These are phyloP conservation scores for Pleurostoma richardsiae DNA, from an alignment of 2,329 filamentous ascomycete genomes.

Conservation along the genomic window DNA sequence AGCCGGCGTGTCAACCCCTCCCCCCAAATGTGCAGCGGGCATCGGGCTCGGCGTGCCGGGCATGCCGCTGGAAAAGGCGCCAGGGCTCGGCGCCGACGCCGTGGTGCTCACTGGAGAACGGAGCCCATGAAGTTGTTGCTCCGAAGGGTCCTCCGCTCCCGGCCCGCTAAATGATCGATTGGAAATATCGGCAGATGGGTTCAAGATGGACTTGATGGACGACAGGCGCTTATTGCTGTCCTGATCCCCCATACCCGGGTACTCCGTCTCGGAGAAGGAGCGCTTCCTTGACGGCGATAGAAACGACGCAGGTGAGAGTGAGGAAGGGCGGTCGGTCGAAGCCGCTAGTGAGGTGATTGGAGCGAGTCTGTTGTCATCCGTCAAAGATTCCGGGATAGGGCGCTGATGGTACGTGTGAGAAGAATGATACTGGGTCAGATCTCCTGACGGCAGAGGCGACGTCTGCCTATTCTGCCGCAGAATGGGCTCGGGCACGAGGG, in stretches of 20 bases:
- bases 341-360: constrained; percentile 44
- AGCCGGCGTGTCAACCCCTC: constrained; percentile 23
- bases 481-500: constrained; percentile 41
- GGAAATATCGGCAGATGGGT: constrained; percentile 36
- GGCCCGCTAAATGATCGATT: constrained; percentile 9
- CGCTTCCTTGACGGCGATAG: constrained; percentile 59
- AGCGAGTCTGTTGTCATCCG: constrained; percentile 54
- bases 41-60: constrained; percentile 17
- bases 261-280: constrained; percentile 58
- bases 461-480: constrained; percentile 35
- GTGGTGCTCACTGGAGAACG: constrained; percentile 36
- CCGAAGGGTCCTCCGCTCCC: constrained; percentile 19
- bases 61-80: constrained; percentile 25
- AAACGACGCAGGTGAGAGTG: constrained; percentile 56
- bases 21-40: constrained; percentile 8
- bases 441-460: constrained; percentile 36
- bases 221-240: constrained; percentile 59
- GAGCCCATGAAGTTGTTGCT: constrained; percentile 35
- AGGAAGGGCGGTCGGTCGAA: constrained; percentile 46
- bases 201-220: constrained; percentile 72
- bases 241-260: constrained; percentile 20
- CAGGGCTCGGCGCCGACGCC: constrained; percentile 34
- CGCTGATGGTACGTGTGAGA: constrained; percentile 31
- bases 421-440: constrained; percentile 48
- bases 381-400: constrained; percentile 35